Evolutionary conservation across 2,329 filamentous ascomycete species (phyloP).

Genomic region (Ophiocordyceps camponoti-leonardi): DNA sequence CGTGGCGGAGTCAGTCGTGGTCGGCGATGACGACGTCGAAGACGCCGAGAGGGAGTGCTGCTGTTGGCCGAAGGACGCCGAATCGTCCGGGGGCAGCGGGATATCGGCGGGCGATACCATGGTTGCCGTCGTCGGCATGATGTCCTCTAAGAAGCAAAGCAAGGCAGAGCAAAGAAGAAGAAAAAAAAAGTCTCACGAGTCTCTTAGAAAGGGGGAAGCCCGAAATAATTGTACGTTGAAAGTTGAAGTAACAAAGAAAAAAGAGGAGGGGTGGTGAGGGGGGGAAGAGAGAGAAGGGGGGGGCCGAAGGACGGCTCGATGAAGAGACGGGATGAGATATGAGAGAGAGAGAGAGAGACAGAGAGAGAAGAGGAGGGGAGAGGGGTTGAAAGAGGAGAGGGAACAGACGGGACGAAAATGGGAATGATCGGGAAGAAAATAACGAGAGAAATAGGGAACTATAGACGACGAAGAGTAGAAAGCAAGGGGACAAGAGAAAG

Average conservation of each 20-base stretch:
- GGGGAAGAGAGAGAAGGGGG: neutral
- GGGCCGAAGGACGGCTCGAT: neutral
- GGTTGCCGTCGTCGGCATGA: neutral
- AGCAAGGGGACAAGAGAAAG: neutral
- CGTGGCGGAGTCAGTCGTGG: neutral
- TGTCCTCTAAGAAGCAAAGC: neutral
- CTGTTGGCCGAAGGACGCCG: neutral
- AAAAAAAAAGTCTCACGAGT: neutral
- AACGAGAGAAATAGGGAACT: neutral
- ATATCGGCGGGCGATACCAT: constrained; percentile 2
- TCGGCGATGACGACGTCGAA: neutral
- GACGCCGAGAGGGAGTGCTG: neutral
- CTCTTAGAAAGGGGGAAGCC: neutral
- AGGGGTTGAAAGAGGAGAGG: neutral
- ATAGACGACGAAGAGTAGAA: neutral
- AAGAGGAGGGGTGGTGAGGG: neutral
- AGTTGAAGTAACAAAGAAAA: neutral
- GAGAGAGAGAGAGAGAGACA: too few relatives aligned
- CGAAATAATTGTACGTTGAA: neutral
- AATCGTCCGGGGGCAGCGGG: constrained; percentile 1
- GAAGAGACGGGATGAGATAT: neutral
- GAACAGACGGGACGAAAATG: neutral
- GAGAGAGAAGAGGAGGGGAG: neutral
- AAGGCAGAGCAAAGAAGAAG: neutral
- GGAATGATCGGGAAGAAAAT: neutral